Evolutionary conservation across 331 rosid species (phyloP).

Genomic region (Ulmus americana): DNA sequence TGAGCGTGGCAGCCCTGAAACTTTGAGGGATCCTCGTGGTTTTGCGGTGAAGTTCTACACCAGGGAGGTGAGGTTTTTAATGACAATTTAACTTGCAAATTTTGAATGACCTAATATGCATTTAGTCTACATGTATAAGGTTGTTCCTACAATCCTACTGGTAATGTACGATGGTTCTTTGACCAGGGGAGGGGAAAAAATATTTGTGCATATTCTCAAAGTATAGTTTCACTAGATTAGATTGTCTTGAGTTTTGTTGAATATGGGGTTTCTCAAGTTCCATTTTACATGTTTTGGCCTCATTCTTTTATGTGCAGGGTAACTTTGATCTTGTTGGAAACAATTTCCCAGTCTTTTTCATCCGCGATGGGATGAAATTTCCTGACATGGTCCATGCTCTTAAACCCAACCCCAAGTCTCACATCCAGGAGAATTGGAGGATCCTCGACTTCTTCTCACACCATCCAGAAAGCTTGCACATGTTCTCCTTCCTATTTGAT

Average conservation of each 20-base stretch:
- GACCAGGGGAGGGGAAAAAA: not conserved
- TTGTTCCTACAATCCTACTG: not conserved
- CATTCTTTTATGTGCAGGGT: slow-evolving; percentile 46
- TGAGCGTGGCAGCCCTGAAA: slow-evolving; percentile 97
- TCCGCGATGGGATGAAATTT: slow-evolving; percentile 78
- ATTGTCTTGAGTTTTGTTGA: not conserved
- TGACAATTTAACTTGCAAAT: not conserved
- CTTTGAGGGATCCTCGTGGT: slow-evolving; percentile 91
- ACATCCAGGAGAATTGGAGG: slow-evolving; percentile 86
- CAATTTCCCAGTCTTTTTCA: slow-evolving; percentile 71
- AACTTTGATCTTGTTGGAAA: slow-evolving; percentile 86
- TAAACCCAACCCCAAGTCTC: slow-evolving; percentile 85
- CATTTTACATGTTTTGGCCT: slow-evolving; percentile 7
- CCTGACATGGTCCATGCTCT: slow-evolving; percentile 88
- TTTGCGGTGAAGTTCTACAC: slow-evolving; percentile 93
- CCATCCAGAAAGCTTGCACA: slow-evolving; percentile 78
- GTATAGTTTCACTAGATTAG: not conserved
- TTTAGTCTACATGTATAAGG: not conserved
- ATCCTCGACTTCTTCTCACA: slow-evolving; percentile 78
- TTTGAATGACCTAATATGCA: not conserved
- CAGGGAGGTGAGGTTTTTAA: slow-evolving; percentile 52
- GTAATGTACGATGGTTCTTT: not conserved
- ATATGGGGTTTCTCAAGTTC: not conserved
- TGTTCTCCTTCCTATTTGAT: slow-evolving; percentile 69
- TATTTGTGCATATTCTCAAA: too few species aligned